Percentiles rank a stretch among this genome's conserved stretches.
Conservation (phyloP, 1,284 basidiomycete species). For the Pseudozyma hubeiensis region DNA sequence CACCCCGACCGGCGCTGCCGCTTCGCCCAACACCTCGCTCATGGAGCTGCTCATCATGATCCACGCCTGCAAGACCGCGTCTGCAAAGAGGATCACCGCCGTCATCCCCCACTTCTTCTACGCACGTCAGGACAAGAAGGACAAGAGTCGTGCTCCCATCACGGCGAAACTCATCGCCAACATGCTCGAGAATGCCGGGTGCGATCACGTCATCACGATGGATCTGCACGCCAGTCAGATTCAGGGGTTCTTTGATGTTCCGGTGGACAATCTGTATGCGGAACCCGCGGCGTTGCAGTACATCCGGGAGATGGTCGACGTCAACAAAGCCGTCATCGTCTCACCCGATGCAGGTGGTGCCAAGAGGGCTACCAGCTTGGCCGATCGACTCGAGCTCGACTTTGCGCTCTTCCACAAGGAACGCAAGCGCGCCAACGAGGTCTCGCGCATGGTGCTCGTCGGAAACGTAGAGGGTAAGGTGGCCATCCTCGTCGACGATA, state of each 20-base stretch:
- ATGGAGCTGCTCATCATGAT: slow-evolving; percentile 99
- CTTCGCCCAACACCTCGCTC: slow-evolving; percentile 75
- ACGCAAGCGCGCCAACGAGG: slow-evolving; percentile 98
- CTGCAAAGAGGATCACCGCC: slow-evolving; percentile 93
- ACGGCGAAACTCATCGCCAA: slow-evolving; percentile 99
- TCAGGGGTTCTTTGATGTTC: slow-evolving; percentile 99
- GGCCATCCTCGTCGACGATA: slow-evolving; percentile 99
- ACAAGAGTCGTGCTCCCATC: slow-evolving; percentile 98
- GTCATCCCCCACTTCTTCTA: slow-evolving; percentile 73
- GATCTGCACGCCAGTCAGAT: slow-evolving; percentile 68
- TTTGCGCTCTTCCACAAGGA: slow-evolving; percentile 99
- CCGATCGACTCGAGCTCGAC: slow-evolving; percentile 94
- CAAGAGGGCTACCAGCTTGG: slow-evolving; percentile 96
- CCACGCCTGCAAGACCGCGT: slow-evolving; percentile 89
- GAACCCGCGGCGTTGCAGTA: slow-evolving; percentile 97
- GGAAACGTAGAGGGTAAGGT: slow-evolving; percentile 92
- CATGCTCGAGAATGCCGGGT: slow-evolving; percentile 97
- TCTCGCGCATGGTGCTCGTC: slow-evolving; percentile 98
- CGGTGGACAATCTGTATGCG: slow-evolving; percentile 98
- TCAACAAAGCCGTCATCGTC: slow-evolving; percentile 91
- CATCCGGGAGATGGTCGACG: slow-evolving; percentile 89
- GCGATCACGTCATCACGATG: slow-evolving; percentile 86
- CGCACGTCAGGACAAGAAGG: slow-evolving; percentile 89
- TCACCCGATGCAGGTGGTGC: slow-evolving; percentile 99
- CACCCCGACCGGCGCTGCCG: slow-evolving; percentile 51